Evolutionary conservation across 306 rosid genomes (phyloP).

Genomic region (Prunus salicina): DNA sequence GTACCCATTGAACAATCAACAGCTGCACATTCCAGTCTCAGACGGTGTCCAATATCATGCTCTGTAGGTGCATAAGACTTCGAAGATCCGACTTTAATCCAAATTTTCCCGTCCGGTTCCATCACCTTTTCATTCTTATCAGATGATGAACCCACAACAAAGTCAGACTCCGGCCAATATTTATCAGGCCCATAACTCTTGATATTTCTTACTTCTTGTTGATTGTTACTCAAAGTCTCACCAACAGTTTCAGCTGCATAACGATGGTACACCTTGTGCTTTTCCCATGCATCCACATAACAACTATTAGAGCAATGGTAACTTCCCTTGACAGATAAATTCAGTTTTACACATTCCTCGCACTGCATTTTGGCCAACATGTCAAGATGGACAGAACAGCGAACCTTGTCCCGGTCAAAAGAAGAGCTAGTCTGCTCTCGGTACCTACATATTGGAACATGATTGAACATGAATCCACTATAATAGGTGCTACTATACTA

Average conservation of each 20-base stretch:
- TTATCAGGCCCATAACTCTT: slow-evolving; percentile 27
- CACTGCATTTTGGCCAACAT: slow-evolving; percentile 19
- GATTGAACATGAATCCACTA: background rate
- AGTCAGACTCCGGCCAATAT: background rate
- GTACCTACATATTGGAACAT: slow-evolving; percentile 16
- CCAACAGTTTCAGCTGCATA: background rate
- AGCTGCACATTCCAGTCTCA: slow-evolving; percentile 26
- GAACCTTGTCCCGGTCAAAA: background rate
- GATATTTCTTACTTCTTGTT: background rate
- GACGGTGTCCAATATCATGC: slow-evolving; percentile 21
- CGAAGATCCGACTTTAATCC: slow-evolving; percentile 17
- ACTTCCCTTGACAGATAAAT: slow-evolving; percentile 14
- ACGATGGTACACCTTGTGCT: slow-evolving; percentile 15
- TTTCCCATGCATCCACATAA: slow-evolving; percentile 15
- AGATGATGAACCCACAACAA: background rate
- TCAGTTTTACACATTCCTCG: slow-evolving; percentile 11
- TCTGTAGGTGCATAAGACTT: slow-evolving; percentile 21
- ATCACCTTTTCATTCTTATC: background rate
- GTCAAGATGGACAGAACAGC: slow-evolving; percentile 22
- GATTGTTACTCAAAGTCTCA: background rate
- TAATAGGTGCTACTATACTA: background rate
- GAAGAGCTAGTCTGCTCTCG: background rate
- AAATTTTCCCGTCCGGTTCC: slow-evolving; percentile 6
- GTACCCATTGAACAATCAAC: slow-evolving; percentile 17
- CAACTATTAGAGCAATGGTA: slow-evolving; percentile 24